phyloP scores from a whole-genome alignment of 495 filamentous ascomycete species.

The Chaetomium fimeti region DNA sequence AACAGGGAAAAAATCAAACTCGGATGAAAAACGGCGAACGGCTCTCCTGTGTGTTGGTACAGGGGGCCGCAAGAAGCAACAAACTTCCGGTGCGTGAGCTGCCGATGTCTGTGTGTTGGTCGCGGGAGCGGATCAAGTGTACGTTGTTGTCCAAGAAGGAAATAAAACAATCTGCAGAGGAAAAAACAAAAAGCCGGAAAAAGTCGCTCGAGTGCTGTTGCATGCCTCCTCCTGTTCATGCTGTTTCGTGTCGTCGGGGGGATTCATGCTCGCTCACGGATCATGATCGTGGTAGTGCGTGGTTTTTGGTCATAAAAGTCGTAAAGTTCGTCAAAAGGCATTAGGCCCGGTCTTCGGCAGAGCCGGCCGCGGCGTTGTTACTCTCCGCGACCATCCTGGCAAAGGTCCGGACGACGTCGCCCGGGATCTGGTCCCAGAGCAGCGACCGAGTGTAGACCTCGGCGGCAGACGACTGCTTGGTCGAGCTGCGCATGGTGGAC shows the following conservation, averaged over 20 bases:
- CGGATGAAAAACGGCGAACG: constrained; percentile 5
- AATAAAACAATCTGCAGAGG: constrained; percentile 25
- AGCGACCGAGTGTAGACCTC: constrained; percentile 91
- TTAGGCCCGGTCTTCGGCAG: constrained; percentile 37
- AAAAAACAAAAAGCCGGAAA: constrained; percentile 29
- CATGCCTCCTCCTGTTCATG: constrained; percentile 14
- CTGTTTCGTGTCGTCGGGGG: constrained; percentile 18
- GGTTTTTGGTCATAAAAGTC: constrained; percentile 20
- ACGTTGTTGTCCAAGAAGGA: constrained; percentile 20
- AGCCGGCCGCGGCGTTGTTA: constrained; percentile 38
- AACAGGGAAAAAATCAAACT: constrained; percentile 19
- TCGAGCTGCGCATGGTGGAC: constrained; percentile 68
- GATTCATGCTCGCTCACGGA: constrained; percentile 17
- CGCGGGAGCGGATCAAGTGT: constrained; percentile 41
- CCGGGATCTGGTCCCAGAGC: constrained; percentile 90
- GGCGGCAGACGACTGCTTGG: constrained; percentile 61
- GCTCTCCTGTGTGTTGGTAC: constrained; percentile 9
- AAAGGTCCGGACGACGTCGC: constrained; percentile 90
- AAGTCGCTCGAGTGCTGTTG: constrained; percentile 21
- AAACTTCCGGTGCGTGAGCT: constrained; percentile 41
- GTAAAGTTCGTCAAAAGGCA: constrained; percentile 16
- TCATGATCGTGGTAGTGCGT: constrained; percentile 22
- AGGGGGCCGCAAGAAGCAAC: constrained; percentile 26
- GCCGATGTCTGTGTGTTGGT: constrained; percentile 35
- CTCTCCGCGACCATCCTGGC: constrained; percentile 76